Conservation (phyloP, 208 protist genomes). For the Trypanosoma vivax region DNA sequence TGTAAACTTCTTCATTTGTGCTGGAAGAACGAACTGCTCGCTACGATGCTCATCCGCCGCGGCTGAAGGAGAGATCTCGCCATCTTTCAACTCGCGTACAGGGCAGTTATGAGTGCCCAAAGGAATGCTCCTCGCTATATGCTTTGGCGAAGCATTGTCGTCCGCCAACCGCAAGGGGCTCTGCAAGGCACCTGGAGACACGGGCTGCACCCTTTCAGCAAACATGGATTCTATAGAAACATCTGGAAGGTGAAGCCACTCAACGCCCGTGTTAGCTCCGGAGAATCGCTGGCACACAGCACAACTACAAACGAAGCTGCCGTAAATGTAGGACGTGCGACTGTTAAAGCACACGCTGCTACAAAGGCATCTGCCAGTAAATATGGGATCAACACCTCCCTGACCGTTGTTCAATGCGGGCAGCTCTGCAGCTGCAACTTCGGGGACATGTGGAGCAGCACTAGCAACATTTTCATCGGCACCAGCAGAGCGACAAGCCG, state of each 20-base stretch:
- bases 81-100: too few relatives aligned
- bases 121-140: too few relatives aligned
- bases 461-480: too few relatives aligned
- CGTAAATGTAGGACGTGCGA: conserved; percentile 60
- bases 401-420: neutral
- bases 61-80: too few relatives aligned
- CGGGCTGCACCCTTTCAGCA: neutral
- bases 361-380: conserved; percentile 58
- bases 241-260: conserved; percentile 77
- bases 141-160: too few relatives aligned
- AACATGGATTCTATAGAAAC: conserved; percentile 14
- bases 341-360: conserved; percentile 22
- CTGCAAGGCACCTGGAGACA: too few relatives aligned
- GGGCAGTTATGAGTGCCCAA: too few relatives aligned
- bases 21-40: neutral
- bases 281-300: conserved; percentile 40
- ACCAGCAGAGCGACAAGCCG: too few relatives aligned
- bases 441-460: neutral
- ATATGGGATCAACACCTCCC: conserved; percentile 18
- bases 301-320: conserved; percentile 70
- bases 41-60: neutral
- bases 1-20: conserved; percentile 2
- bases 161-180: too few relatives aligned
- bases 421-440: neutral
- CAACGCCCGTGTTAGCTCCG: conserved; percentile 38